These are phyloP conservation scores for Handroanthus guayacan DNA, from an alignment of 257 asterid species.

Conservation along the genomic window DNA sequence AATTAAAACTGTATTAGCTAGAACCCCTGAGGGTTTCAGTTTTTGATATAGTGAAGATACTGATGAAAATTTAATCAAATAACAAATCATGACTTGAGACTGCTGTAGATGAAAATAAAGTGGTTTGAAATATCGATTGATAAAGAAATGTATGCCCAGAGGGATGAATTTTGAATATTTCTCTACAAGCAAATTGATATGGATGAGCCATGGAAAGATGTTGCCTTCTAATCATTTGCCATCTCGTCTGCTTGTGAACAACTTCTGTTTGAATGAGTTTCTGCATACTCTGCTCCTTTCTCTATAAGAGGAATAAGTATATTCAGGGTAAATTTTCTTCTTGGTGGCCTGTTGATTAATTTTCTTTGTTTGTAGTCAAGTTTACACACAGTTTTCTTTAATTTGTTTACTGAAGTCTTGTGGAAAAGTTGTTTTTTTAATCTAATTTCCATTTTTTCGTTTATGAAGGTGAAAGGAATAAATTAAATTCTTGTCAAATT, in stretches of 20 bases:
- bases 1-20: neutral
- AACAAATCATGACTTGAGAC: no score
- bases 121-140: neutral
- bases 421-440: neutral
- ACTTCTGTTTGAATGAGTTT: neutral
- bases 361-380: neutral
- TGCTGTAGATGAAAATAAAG: neutral
- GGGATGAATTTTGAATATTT: neutral
- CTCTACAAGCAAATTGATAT: neutral
- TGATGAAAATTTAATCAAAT: no score
- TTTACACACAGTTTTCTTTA: neutral
- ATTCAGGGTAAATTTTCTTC: neutral
- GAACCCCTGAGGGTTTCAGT: neutral
- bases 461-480: constrained; percentile 12
- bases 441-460: neutral
- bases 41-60: neutral
- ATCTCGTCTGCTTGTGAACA: neutral
- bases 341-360: neutral
- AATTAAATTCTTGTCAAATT: constrained; percentile 16
- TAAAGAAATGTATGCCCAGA: neutral
- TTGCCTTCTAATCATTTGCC: neutral
- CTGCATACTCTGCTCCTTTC: neutral
- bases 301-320: neutral
- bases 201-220: neutral
- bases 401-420: neutral